Conservation (phyloP, 257 asterid species). For the Gentiana dahurica region DNA sequence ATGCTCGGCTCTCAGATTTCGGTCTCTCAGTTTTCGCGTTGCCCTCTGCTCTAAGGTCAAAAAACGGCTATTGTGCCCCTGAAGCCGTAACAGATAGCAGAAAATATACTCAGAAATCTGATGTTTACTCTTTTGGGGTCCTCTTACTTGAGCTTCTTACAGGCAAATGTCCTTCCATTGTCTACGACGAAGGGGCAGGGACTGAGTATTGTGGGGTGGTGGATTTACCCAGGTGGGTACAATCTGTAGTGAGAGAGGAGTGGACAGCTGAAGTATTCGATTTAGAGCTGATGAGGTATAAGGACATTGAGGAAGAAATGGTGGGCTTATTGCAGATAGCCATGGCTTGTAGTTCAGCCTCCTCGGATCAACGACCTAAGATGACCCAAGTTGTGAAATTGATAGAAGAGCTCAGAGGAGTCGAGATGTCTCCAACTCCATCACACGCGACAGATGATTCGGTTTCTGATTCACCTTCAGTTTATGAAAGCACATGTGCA, state of each 20-base stretch:
- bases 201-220: conserved; percentile 43
- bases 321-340: conserved; percentile 87
- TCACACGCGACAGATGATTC: conserved; percentile 45
- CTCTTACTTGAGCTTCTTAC: conserved; percentile 76
- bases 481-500: conserved; percentile 47
- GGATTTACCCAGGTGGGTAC: conserved; percentile 97
- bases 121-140: conserved; percentile 80
- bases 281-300: conserved; percentile 95
- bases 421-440: conserved; percentile 63
- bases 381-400: conserved; percentile 54
- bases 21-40: conserved; percentile 61
- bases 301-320: conserved; percentile 89
- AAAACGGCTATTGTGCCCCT: conserved; percentile 80
- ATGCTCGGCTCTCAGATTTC: conserved; percentile 62
- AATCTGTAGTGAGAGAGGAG: conserved; percentile 92
- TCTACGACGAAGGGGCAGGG: conserved; percentile 35
- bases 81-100: conserved; percentile 53
- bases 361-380: conserved; percentile 75
- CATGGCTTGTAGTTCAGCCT: conserved; percentile 55
- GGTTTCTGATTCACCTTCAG: conserved; percentile 70
- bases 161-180: conserved; percentile 66
- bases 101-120: conserved; percentile 57
- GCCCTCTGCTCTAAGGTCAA: conserved; percentile 38
- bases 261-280: conserved; percentile 99
- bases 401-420: conserved; percentile 77